Evolutionary conservation across 2,329 filamentous ascomycete genomes (phyloP).

Genomic region (Nothomitra cinnamomea): DNA sequence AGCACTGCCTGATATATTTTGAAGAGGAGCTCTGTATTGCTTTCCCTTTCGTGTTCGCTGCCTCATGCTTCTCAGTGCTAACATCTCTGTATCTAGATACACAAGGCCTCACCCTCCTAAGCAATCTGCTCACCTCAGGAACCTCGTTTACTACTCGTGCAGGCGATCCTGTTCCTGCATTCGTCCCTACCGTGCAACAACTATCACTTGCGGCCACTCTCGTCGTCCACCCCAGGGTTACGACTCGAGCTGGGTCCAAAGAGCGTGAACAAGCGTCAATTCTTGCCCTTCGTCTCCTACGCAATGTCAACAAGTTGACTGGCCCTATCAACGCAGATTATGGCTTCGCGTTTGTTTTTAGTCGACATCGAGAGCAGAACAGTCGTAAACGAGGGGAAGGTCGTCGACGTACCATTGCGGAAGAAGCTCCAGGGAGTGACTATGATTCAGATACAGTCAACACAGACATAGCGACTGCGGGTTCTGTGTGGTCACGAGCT

Average conservation of each 20-base stretch:
- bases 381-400: background rate
- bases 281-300: slow-evolving; percentile 52
- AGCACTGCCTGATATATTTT: slow-evolving; percentile 53
- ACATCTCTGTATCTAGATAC: slow-evolving; percentile 23
- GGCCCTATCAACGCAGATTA: slow-evolving; percentile 57
- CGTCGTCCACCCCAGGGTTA: slow-evolving; percentile 65
- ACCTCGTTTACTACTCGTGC: slow-evolving; percentile 17
- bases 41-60: slow-evolving; percentile 5
- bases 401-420: slow-evolving; percentile 9
- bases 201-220: slow-evolving; percentile 65
- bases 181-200: slow-evolving; percentile 53
- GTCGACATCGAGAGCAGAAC: background rate
- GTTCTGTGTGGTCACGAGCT: slow-evolving; percentile 56
- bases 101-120: slow-evolving; percentile 46
- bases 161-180: slow-evolving; percentile 29
- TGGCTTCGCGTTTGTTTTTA: slow-evolving; percentile 56
- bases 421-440: slow-evolving; percentile 11
- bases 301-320: slow-evolving; percentile 43
- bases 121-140: slow-evolving; percentile 42
- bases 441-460: slow-evolving; percentile 35
- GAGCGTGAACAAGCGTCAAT: slow-evolving; percentile 47
- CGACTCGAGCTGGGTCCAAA: slow-evolving; percentile 47
- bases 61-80: slow-evolving; percentile 1
- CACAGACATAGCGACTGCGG: slow-evolving; percentile 41
- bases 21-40: slow-evolving; percentile 56